These are phyloP conservation scores for Lepiota venenata DNA, from an alignment of 768 basidiomycete genomes.

Conservation along the genomic window DNA sequence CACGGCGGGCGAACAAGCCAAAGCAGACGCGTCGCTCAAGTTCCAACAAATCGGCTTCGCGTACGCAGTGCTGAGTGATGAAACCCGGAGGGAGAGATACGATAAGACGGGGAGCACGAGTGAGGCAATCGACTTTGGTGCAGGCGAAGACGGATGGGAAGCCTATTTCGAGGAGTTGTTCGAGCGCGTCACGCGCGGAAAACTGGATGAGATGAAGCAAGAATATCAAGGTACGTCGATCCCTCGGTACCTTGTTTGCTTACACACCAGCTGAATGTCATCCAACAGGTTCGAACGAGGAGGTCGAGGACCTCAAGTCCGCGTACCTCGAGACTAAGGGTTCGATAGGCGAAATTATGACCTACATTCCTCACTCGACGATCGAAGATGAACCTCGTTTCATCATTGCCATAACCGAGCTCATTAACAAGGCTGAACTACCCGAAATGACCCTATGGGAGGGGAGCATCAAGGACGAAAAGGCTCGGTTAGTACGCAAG, in stretches of 20 bases:
- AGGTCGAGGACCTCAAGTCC: constrained; percentile 69
- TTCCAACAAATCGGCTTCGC: constrained; percentile 96
- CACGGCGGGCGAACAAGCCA: constrained; percentile 51
- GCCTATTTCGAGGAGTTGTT: constrained; percentile 92
- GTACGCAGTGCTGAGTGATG: constrained; percentile 84
- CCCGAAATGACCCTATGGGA: constrained; percentile 60
- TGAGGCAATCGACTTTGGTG: constrained; percentile 67
- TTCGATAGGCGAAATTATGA: constrained; percentile 78
- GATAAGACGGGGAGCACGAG: constrained; percentile 85
- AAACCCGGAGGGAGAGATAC: constrained; percentile 70
- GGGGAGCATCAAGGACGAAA: constrained; percentile 72
- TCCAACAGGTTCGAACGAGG: constrained; percentile 75
- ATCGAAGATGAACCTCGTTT: constrained; percentile 85
- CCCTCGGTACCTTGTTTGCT: background rate
- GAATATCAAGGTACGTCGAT: constrained; percentile 78
- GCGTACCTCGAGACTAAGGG: constrained; percentile 76
- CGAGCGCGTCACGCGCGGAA: constrained; percentile 79
- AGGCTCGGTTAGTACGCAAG: constrained; percentile 67
- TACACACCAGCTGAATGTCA: background rate
- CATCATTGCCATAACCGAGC: constrained; percentile 58
- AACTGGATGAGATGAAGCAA: constrained; percentile 90
- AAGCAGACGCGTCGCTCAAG: constrained; percentile 65
- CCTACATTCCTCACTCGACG: constrained; percentile 81
- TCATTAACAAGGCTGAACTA: constrained; percentile 64
- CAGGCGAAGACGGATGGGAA: constrained; percentile 89